Percentiles rank a stretch among this genome's conserved stretches.
These are phyloP conservation scores for Suhomyces panamericanus DNA, from an alignment of 1,139 yeast genomes.

Conservation along the genomic window DNA sequence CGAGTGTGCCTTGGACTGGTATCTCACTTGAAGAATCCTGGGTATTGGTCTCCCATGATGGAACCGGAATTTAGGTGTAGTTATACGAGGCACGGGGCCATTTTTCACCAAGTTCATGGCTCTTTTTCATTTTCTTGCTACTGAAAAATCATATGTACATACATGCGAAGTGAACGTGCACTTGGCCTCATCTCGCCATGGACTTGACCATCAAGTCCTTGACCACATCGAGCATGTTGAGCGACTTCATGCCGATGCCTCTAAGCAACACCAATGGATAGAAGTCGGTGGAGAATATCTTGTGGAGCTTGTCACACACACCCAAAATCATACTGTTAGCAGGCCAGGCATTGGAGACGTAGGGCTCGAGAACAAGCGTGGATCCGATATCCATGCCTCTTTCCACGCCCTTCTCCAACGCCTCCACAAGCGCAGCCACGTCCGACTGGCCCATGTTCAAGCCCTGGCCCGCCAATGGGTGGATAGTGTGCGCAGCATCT, in stretches of 20 bases:
- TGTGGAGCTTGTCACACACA: constrained; percentile 88
- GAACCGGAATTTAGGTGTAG: neutral
- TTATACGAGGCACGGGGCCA: neutral
- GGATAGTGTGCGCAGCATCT: constrained; percentile 98
- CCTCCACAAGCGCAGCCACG: constrained; percentile 66
- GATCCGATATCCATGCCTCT: constrained; percentile 91
- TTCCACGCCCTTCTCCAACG: constrained; percentile 66
- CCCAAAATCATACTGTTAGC: constrained; percentile 80
- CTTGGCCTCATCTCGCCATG: constrained; percentile 15
- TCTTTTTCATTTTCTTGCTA: too few relatives aligned
- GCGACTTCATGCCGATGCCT: constrained; percentile 69
- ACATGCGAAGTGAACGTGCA: neutral
- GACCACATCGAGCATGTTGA: constrained; percentile 62
- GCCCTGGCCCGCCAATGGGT: constrained; percentile 98
- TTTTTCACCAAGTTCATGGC: constrained; percentile 16
- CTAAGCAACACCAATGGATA: constrained; percentile 74
- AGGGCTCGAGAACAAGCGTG: constrained; percentile 79
- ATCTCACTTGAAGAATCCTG: too few relatives aligned
- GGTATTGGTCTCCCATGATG: too few relatives aligned
- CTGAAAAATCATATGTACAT: neutral
- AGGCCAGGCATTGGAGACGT: constrained; percentile 79
- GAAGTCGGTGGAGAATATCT: constrained; percentile 74
- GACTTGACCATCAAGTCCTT: constrained; percentile 51
- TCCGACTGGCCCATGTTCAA: constrained; percentile 98
- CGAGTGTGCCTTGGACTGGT: neutral